phyloP scores from a whole-genome alignment of 257 asterid species.

The Petrea volubilis region DNA sequence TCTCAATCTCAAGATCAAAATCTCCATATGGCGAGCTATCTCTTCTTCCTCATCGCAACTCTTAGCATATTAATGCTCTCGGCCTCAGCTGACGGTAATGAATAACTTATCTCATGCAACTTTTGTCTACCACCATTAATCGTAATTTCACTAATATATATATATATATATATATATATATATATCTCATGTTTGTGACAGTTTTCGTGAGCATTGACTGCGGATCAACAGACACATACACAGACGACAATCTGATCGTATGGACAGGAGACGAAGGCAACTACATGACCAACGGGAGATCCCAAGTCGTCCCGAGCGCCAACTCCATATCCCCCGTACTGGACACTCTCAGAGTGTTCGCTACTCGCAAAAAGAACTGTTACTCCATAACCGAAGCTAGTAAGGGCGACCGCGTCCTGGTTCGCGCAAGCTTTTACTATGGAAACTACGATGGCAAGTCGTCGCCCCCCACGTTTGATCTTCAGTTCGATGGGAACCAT shows the following conservation, averaged over 20 bases:
- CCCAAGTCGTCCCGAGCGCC: constrained; percentile 8
- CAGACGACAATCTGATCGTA: constrained; percentile 16
- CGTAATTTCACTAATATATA: too few relatives aligned
- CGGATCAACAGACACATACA: constrained; percentile 27
- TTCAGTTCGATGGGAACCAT: constrained; percentile 57
- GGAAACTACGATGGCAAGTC: constrained; percentile 65
- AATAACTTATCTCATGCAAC: neutral
- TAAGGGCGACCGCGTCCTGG: constrained; percentile 30
- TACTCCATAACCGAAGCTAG: constrained; percentile 26
- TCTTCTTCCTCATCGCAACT: constrained; percentile 19
- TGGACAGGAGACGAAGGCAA: constrained; percentile 40
- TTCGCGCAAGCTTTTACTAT: constrained; percentile 68
- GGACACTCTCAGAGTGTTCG: constrained; percentile 60
- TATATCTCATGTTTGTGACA: neutral
- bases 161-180: too few relatives aligned
- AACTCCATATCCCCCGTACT: constrained; percentile 26
- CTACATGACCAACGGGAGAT: constrained; percentile 26
- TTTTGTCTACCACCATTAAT: too few relatives aligned
- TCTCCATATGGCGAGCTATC: constrained; percentile 4
- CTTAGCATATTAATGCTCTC: constrained; percentile 19
- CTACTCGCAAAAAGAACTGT: constrained; percentile 50
- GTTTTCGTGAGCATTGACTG: constrained; percentile 42
- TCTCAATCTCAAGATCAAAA: neutral
- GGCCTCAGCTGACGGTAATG: constrained; percentile 23
- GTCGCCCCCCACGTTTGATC: constrained; percentile 62